Percentiles rank a stretch among this genome's conserved stretches.
These are phyloP conservation scores for Tricholoma flavovirens DNA, from an alignment of 768 basidiomycete genomes.

Conservation along the genomic window DNA sequence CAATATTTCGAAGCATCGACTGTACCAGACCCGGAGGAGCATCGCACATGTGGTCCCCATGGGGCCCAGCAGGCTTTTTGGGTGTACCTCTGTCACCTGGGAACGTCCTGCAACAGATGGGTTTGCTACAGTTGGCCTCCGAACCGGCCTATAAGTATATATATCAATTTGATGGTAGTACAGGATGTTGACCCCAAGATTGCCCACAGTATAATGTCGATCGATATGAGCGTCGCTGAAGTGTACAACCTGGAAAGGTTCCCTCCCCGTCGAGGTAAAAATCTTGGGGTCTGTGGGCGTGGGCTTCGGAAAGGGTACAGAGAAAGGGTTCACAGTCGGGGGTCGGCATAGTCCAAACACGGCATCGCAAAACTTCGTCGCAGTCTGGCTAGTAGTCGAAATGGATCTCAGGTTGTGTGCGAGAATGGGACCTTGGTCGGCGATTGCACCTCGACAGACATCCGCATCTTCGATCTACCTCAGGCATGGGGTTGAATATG, in stretches of 20 bases:
- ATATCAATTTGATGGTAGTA: neutral
- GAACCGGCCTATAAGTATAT: conserved; percentile 36
- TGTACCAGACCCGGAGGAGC: conserved; percentile 42
- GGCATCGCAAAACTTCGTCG: conserved; percentile 50
- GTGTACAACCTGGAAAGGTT: conserved; percentile 52
- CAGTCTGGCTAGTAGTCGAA: conserved; percentile 38
- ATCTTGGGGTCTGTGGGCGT: conserved; percentile 30
- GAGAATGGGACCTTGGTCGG: conserved; percentile 49
- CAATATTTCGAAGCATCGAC: conserved; percentile 43
- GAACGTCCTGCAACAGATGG: conserved; percentile 55
- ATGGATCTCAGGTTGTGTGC: conserved; percentile 51
- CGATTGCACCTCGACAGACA: conserved; percentile 50
- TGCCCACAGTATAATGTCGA: conserved; percentile 42
- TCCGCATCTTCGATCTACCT: conserved; percentile 47
- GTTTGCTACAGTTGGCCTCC: conserved; percentile 54
- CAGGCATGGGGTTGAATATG: neutral
- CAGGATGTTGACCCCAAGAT: neutral
- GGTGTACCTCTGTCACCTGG: conserved; percentile 33
- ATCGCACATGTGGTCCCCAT: conserved; percentile 49
- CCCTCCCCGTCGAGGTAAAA: conserved; percentile 30
- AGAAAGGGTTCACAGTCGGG: conserved; percentile 39
- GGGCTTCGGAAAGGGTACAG: conserved; percentile 40
- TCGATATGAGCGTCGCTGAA: conserved; percentile 64
- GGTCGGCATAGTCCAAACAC: conserved; percentile 49
- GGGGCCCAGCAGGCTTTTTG: conserved; percentile 39